These are phyloP conservation scores for Fusarium praegraminearum DNA, from an alignment of 2,329 filamentous ascomycete species.

Conservation along the genomic window DNA sequence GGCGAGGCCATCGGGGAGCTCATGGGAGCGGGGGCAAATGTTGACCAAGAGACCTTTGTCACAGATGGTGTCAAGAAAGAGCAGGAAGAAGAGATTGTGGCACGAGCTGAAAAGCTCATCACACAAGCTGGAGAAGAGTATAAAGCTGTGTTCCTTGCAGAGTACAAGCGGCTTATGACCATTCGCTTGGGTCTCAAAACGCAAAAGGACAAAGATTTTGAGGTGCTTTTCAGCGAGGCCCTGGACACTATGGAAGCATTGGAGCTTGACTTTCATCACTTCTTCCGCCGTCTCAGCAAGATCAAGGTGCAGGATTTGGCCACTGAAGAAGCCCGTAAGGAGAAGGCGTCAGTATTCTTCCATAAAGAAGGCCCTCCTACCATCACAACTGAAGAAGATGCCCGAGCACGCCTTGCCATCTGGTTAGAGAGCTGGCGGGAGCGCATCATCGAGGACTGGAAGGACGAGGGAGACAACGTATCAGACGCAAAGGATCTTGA, in stretches of 20 bases:
- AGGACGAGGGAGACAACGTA: conserved; percentile 57
- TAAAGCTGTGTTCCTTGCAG: conserved; percentile 85
- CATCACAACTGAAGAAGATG: conserved; percentile 70
- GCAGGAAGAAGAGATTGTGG: conserved; percentile 76
- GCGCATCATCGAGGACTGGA: conserved; percentile 82
- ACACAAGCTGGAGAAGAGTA: conserved; percentile 86
- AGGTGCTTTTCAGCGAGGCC: conserved; percentile 81
- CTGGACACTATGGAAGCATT: conserved; percentile 84
- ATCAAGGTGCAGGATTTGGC: conserved; percentile 73
- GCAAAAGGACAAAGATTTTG: conserved; percentile 79
- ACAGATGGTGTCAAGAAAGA: conserved; percentile 74
- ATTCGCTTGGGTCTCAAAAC: conserved; percentile 80
- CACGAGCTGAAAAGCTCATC: conserved; percentile 86
- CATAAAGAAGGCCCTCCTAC: conserved; percentile 76
- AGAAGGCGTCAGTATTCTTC: conserved; percentile 80
- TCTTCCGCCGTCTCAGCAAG: conserved; percentile 82
- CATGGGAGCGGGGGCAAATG: conserved; percentile 78
- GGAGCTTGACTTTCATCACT: conserved; percentile 93
- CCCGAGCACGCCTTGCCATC: conserved; percentile 73
- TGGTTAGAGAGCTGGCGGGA: conserved; percentile 87
- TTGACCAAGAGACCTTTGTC: conserved; percentile 79
- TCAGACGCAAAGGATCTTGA: conserved; percentile 65
- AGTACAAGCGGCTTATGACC: conserved; percentile 90
- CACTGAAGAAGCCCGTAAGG: conserved; percentile 71
- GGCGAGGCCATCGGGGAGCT: conserved; percentile 91